Evolutionary conservation across 192 early-diverging fungal species (phyloP).

Genomic region (Piromyces sp.): DNA sequence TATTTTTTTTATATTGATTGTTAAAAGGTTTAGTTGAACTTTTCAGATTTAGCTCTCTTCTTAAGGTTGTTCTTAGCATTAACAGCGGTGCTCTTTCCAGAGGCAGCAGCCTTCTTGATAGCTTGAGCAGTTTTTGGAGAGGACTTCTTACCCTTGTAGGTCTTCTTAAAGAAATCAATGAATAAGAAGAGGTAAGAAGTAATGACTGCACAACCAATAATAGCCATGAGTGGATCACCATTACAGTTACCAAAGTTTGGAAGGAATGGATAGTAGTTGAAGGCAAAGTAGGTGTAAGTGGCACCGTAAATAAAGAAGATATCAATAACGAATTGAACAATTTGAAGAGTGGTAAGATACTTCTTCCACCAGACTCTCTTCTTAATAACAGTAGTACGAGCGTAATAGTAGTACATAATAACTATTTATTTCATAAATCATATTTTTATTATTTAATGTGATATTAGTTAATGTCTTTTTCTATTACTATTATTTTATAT

Average conservation of each 20-base stretch:
- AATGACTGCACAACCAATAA: slow-evolving; percentile 63
- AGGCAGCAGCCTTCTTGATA: slow-evolving; percentile 15
- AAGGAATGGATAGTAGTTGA: not conserved
- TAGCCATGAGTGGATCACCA: slow-evolving; percentile 58
- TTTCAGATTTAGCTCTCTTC: not conserved
- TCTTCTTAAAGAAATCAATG: slow-evolving; percentile 74
- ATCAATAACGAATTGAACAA: slow-evolving; percentile 78
- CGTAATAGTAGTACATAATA: slow-evolving; percentile 62
- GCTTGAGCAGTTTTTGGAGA: not conserved
- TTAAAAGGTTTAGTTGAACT: not conserved
- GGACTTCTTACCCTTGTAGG: slow-evolving; percentile 37
- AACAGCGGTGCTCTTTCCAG: not conserved
- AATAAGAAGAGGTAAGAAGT: slow-evolving; percentile 69
- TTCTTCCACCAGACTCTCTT: slow-evolving; percentile 71
- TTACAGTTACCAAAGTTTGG: slow-evolving; percentile 25
- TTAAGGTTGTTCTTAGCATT: not conserved
- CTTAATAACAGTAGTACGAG: slow-evolving; percentile 37
- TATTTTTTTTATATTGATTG: not conserved
- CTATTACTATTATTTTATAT: too few species aligned
- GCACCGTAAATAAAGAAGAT: slow-evolving; percentile 74
- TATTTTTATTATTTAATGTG: too few species aligned
- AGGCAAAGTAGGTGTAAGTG: slow-evolving; percentile 59
- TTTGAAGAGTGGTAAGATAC: slow-evolving; percentile 79
- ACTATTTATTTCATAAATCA: too few species aligned
- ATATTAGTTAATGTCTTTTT: too few species aligned